Percentiles rank a stretch among this genome's conserved stretches.
phyloP scores from a whole-genome alignment of 2,329 filamentous ascomycete species.

The Fusarium subglutinans region DNA sequence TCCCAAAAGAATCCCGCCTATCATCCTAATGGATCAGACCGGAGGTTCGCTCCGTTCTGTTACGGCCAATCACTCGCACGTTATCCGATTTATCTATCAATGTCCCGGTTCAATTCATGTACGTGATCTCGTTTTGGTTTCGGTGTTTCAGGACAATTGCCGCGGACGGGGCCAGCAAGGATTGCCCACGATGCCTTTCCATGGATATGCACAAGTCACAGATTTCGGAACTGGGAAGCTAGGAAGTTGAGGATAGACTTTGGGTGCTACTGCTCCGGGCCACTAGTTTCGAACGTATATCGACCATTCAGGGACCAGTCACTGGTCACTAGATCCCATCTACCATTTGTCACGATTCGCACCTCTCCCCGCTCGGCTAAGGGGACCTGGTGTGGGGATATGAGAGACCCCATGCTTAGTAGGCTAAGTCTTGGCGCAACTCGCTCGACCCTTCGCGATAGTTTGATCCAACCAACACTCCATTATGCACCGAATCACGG shows the following conservation, averaged over 20 bases:
- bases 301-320: slow-evolving; percentile 12
- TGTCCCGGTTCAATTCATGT: slow-evolving; percentile 8
- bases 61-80: slow-evolving; percentile 9
- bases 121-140: slow-evolving; percentile 19
- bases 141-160: slow-evolving; percentile 5
- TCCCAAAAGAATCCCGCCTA: slow-evolving; percentile 14
- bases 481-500: background rate
- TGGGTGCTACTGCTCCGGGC: slow-evolving; percentile 15
- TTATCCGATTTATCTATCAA: slow-evolving; percentile 7
- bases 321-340: slow-evolving; percentile 21
- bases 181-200: background rate
- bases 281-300: slow-evolving; percentile 22
- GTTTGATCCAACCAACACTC: background rate
- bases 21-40: slow-evolving; percentile 21
- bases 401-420: slow-evolving; percentile 9
- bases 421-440: slow-evolving; percentile 19
- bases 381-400: slow-evolving; percentile 15
- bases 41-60: slow-evolving; percentile 23
- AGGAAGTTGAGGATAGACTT: slow-evolving; percentile 2
- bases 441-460: background rate
- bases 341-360: slow-evolving; percentile 13
- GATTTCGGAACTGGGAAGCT: background rate
- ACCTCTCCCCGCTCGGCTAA: slow-evolving; percentile 4
- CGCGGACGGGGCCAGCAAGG: background rate
- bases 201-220: background rate